Conservation (phyloP, 306 rosid genomes). For the Corylus americana region DNA sequence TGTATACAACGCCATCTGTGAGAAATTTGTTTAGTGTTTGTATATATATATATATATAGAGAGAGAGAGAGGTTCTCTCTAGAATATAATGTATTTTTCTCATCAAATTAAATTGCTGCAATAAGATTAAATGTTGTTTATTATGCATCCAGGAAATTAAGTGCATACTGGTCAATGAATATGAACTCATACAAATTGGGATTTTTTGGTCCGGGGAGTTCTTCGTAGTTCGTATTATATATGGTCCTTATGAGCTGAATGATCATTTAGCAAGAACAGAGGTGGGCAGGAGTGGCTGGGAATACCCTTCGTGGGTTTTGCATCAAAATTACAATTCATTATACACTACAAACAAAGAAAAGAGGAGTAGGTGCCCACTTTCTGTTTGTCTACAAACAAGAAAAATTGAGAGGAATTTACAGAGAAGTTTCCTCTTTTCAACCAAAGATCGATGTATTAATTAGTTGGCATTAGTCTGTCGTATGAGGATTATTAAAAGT, state of each 20-base stretch:
- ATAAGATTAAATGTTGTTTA: conserved; percentile 15
- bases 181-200: conserved; percentile 77
- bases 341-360: no score
- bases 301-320: conserved; percentile 41
- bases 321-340: no score
- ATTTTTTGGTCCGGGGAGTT: conserved; percentile 55
- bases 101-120: not conserved
- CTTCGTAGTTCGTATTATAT: conserved; percentile 57
- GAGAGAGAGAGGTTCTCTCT: not conserved
- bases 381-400: no score
- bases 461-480: no score
- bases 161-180: conserved; percentile 79
- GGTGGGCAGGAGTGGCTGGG: conserved; percentile 65
- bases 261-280: conserved; percentile 73
- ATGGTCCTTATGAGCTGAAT: conserved; percentile 50
- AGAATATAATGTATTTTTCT: not conserved
- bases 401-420: no score
- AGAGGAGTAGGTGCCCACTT: no score
- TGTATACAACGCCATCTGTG: not conserved
- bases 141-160: conserved; percentile 58
- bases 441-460: no score
- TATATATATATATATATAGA: no score
- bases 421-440: no score
- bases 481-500: no score
- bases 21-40: not conserved